Evolutionary conservation across 345 rosid genomes (phyloP), one percentile per base, ranked within the genome.

Genomic region (Euclidium syriacum): DNA sequence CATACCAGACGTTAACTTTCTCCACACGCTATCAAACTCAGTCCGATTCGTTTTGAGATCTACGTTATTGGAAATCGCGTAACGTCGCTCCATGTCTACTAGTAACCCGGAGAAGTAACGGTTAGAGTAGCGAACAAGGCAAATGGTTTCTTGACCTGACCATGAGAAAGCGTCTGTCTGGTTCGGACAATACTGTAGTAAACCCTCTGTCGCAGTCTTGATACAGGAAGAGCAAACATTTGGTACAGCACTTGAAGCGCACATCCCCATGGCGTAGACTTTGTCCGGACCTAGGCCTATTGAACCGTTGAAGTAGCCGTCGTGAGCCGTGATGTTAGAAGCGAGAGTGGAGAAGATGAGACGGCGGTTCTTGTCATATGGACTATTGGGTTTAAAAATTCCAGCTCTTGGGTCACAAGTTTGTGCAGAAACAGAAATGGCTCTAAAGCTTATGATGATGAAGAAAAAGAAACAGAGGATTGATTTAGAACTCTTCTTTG

Each of bases 71-170:
- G 3, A 0, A 0, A 15, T 14, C 0, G 0, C 9, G 3, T 5
- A 0, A 29, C 0, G 3, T 0, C 59, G 75, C 11, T 46, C 55
- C 16, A 6, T 7, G 5, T n/a, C n/a, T n/a, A 19, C 46, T n/a
- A 29, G 12, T 5, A n/a, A 1, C 1, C 73, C 71, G 0, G 24
- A 58, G 40, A 78, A 56, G n/a, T 67, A 32, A 9, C 55, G 42
- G 59, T 48, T 71, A 20, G 85, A 19, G 62, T 84, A 84, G 3
- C 80, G 79, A 10, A 79, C 46, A 65, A 72, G 51, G 44, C 85
- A 82, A 48, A 44, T 4, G 29, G 8, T 64, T 1, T 56, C 17
- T 0, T 43, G 4, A 17, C 75, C 78, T 6, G 6, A 18, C 77
- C 81, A 76, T 29, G 66, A 49, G 18, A 70, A 43, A 20, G 66